A percentile compares a stretch with the other conserved stretches of the same genome.
Conservation (phyloP, 805 yeast genomes). For the Saccharomyces paradoxus region DNA sequence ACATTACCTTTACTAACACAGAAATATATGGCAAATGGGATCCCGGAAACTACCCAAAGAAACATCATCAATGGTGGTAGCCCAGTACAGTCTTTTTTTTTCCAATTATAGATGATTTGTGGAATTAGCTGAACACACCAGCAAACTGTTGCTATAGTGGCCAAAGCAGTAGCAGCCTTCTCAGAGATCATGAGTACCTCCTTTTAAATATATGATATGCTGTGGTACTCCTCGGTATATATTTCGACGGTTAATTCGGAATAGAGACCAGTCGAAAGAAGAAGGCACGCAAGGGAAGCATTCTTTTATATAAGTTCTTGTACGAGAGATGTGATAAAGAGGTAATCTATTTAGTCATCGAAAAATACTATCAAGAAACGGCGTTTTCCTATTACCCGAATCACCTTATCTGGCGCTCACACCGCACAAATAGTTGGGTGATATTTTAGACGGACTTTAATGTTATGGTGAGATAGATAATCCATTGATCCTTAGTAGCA, state of each 20-base stretch:
- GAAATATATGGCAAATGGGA: conserved; percentile 84
- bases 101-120: conserved; percentile 68
- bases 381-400: not conserved
- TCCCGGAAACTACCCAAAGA: conserved; percentile 69
- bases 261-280: not conserved
- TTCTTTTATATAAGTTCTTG: not conserved
- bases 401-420: not conserved
- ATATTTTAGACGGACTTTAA: not conserved
- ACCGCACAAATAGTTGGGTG: not conserved
- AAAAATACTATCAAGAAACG: not conserved
- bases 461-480: not conserved
- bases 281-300: not conserved
- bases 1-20: conserved; percentile 60
- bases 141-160: conserved; percentile 79
- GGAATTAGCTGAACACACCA: conserved; percentile 93
- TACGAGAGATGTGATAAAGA: not conserved
- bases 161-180: conserved; percentile 64
- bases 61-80: conserved; percentile 84
- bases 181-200: conserved; percentile 13
- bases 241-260: not conserved
- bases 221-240: not conserved
- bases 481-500: not conserved
- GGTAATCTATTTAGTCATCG: not conserved
- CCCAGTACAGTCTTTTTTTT: conserved; percentile 73
- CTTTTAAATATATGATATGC: not conserved